phyloP scores from a whole-genome alignment of 352 stramenopile genomes.

The Pythium dissimile region DNA sequence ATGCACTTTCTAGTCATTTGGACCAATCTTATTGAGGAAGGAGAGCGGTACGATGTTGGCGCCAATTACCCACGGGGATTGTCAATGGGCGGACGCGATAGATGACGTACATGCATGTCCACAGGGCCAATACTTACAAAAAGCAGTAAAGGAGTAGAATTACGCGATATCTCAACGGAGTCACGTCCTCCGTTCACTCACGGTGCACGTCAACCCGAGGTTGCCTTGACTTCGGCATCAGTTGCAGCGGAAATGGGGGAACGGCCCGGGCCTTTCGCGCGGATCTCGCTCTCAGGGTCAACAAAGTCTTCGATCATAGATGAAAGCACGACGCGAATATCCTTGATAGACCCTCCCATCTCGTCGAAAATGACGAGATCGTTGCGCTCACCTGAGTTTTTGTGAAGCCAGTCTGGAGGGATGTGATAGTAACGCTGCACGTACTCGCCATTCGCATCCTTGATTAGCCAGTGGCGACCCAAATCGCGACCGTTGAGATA shows the following conservation, averaged over 20 bases:
- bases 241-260: not conserved
- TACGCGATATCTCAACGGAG: too few species aligned
- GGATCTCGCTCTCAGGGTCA: slow-evolving; percentile 16
- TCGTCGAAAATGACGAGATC: slow-evolving; percentile 65
- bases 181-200: too few species aligned
- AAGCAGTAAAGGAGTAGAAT: not conserved
- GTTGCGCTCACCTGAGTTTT: slow-evolving; percentile 30
- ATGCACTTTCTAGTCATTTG: not conserved
- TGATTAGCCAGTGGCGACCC: slow-evolving; percentile 67
- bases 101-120: too few species aligned
- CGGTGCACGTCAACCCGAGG: not conserved
- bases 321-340: slow-evolving; percentile 50
- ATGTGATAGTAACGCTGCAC: slow-evolving; percentile 73
- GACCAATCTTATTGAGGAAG: not conserved
- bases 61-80: not conserved
- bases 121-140: too few species aligned
- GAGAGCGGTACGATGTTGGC: not conserved
- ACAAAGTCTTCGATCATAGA: slow-evolving; percentile 37
- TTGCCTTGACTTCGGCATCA: not conserved
- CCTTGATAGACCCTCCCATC: slow-evolving; percentile 39
- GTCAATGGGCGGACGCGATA: slow-evolving; percentile 1
- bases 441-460: slow-evolving; percentile 36
- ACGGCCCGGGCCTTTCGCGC: slow-evolving; percentile 1
- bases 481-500: slow-evolving; percentile 69
- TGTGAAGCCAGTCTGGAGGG: slow-evolving; percentile 47